These are phyloP conservation scores for Ceriops decandra DNA, from an alignment of 345 rosid genomes.

Conservation along the genomic window DNA sequence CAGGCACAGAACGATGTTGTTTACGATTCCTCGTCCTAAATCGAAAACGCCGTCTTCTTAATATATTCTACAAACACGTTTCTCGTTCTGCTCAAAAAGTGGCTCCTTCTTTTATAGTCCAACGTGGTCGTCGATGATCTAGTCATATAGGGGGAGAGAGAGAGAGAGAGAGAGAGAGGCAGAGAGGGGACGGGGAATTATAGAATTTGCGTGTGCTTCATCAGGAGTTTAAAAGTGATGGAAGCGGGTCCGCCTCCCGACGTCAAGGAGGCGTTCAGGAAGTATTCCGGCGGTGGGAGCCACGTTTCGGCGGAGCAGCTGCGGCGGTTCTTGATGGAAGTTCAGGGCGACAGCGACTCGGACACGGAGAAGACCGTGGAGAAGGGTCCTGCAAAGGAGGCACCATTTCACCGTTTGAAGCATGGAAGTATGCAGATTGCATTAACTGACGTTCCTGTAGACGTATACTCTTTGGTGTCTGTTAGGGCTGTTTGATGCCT, in stretches of 20 bases:
- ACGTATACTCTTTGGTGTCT: no score
- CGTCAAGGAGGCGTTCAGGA: conserved; percentile 47
- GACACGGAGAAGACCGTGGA: conserved; percentile 61
- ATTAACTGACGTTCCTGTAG: not conserved
- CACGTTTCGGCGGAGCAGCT: conserved; percentile 69
- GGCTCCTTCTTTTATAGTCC: not conserved
- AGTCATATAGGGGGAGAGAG: not conserved
- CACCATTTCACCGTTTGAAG: conserved; percentile 51
- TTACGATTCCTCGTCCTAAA: no score
- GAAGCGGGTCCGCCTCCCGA: conserved; percentile 69
- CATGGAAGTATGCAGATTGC: conserved; percentile 24
- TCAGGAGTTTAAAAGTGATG: conserved; percentile 56
- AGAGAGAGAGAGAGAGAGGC: not conserved
- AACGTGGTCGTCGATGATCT: not conserved
- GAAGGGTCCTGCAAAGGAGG: conserved; percentile 44
- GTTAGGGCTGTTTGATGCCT: no score
- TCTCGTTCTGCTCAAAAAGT: no score
- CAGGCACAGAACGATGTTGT: not conserved
- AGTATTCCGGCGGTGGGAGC: conserved; percentile 51
- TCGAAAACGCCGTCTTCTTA: no score
- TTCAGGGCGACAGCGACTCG: conserved; percentile 37
- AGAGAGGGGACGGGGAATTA: conserved; percentile 53
- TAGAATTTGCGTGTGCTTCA: conserved; percentile 65
- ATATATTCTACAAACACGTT: no score
- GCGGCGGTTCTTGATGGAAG: conserved; percentile 47